Conservation (phyloP, 106 monocot species). For the Iris macrosiphon region DNA sequence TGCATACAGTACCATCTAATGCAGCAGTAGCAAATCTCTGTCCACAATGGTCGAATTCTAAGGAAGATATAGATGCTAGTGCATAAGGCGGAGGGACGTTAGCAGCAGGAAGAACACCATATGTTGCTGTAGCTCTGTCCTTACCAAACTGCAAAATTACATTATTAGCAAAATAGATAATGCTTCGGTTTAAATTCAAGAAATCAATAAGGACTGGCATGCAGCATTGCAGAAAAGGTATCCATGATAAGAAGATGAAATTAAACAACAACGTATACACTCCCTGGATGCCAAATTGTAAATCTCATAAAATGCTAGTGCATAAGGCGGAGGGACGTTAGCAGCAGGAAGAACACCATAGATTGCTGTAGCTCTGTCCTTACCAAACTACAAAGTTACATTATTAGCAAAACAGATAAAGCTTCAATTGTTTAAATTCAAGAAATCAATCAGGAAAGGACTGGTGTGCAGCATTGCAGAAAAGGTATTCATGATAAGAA, state of each 20-base stretch:
- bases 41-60: constrained; percentile 81
- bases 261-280: too few relatives aligned
- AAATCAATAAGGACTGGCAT: neutral
- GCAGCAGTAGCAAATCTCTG: constrained; percentile 91
- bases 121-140: constrained; percentile 79
- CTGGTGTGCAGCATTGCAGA: neutral
- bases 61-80: constrained; percentile 70
- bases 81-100: constrained; percentile 73
- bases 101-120: constrained; percentile 80
- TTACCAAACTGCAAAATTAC: constrained; percentile 79
- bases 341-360: constrained; percentile 87
- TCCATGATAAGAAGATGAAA: neutral
- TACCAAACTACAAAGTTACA: constrained; percentile 75
- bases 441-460: neutral
- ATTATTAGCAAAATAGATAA: neutral
- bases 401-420: neutral
- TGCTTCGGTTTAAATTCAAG: neutral
- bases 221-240: neutral
- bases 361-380: constrained; percentile 75
- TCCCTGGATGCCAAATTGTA: too few relatives aligned
- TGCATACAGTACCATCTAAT: constrained; percentile 82
- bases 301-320: constrained; percentile 75
- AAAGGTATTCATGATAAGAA: neutral
- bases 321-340: constrained; percentile 68
- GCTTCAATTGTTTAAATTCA: neutral